A percentile compares a stretch with the other conserved stretches of the same genome.
Conservation (phyloP, 2,329 filamentous ascomycete species). For the Stachybotrys elegans region DNA sequence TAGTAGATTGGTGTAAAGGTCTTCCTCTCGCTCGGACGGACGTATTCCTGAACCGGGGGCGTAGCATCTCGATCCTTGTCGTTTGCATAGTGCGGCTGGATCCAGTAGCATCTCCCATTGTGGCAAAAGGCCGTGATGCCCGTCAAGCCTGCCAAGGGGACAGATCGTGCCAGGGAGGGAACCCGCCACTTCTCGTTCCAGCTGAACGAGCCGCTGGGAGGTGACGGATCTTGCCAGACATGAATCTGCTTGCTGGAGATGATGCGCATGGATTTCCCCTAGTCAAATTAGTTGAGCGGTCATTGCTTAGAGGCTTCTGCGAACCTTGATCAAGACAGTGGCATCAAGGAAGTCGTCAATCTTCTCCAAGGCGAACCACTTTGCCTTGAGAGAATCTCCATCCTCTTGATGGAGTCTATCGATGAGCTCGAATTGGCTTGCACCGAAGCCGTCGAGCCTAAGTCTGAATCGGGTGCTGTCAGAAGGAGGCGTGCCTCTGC, state of each 20-base stretch:
- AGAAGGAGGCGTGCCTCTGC: no score
- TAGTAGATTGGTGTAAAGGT: background rate
- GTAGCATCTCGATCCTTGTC: background rate
- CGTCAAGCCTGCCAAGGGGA: background rate
- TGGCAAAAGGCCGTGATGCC: background rate
- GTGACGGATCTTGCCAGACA: background rate
- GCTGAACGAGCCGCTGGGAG: background rate
- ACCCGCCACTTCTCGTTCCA: background rate
- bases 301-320: background rate
- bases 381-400: background rate
- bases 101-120: background rate
- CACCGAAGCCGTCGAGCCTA: background rate
- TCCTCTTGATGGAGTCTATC: background rate
- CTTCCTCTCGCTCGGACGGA: background rate
- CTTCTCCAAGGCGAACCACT: background rate
- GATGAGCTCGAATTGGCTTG: background rate
- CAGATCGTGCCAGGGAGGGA: background rate
- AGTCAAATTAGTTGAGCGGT: background rate
- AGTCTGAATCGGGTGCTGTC: background rate
- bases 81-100: constrained; percentile 2
- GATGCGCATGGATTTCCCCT: background rate
- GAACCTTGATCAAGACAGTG: background rate
- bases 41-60: background rate
- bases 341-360: background rate
- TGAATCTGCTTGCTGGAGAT: background rate